Evolutionary conservation across 1,139 yeast genomes (phyloP), one percentile per base, ranked within the genome.

Genomic region (Taiozyma onychis): DNA sequence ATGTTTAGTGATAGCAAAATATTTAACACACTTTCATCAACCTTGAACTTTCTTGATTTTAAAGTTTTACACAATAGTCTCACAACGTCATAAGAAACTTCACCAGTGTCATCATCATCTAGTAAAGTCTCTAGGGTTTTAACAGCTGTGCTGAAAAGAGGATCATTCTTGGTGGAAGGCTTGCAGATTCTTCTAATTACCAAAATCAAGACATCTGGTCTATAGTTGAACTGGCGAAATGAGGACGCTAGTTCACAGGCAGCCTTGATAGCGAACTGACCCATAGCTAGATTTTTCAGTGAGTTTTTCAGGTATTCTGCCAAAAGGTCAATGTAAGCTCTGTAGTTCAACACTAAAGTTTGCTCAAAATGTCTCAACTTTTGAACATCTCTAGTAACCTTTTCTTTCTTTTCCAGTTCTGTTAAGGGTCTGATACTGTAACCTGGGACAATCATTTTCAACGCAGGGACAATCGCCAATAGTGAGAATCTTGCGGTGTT

Each of bases 371-470:
- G 76, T 64, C 98, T 79, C 57, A 87, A 69, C 61, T 77, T 78
- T 18, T 87, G 83, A 41, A 91, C 85, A 26, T 93, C 99, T 64
- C 78, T 88, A 22, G 93, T 75, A 5, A 89, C 96, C 61, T 83
- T 88, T 60, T 88, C 95, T 56, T 81, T 80, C 67, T 81, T 82
- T 66, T 93, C 99, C 1, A 80, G 67, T 16, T 89, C 97, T 1
- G 89, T 77, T 49, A 93, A 72, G 2, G 95, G 85, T 64, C 97
- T 77, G 53, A 93, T 90, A 57, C 84, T 78, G 67, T 93, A 93
- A 4, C 95, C 85, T 1, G 99, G 99, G 3, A 95, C 84, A 49
- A 93, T 77, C 51, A 85, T 79, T 62, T 88, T 89, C 74, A 88
- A 89, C 5, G 89, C 88, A 1, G 95, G 90, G 3, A 90, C 84